Base-by-base conservation (phyloP, 192 early-diverging fungal species). In the Entophlyctis luteolus region DNA sequence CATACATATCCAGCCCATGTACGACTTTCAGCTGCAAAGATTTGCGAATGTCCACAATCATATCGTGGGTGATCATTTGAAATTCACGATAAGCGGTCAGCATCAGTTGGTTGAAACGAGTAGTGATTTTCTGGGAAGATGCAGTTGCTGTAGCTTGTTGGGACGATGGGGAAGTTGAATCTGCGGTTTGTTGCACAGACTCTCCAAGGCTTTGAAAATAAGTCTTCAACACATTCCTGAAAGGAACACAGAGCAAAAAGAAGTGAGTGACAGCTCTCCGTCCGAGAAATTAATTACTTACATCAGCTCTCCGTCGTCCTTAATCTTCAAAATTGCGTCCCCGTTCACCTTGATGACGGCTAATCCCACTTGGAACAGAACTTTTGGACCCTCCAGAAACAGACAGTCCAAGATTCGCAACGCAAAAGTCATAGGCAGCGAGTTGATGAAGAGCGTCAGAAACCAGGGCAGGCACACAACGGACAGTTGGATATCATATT, bases 381-480 rank as follows among this genome's bases (percentile, higher is more conserved):
- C 76, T 63, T 89, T 89, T 5, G 95, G 94, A 0, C 95, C 97
- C 65, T 99, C 94, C 84, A 97, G 86, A 76, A 98, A 98, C 67
- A 99, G 94, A 78, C 93, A 94, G 81, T 99, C 94, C 54, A 99
- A 71, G 27, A 98, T 86, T 28, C 95, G 78, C 62, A 94, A 80
- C 3, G 94, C 90, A 67, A 89, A 95, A 5, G 87, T 70, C 23
- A 99, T 72, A 12, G 97, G 95, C 83, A 99, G 90, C 3, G 94
- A 92, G 77, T 98, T 98, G 79, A 99, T 90, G 75, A 87, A 99
- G 52, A 99, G 71, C 35, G 91, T 95, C 55, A 99, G 74, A 78
- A 99, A 98, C 97, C 97, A 99, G 4, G 95, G 94, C 59, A 99
- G 76, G 72, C 94, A 98, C 4, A 93, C 95, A 0, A 99, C 93